phyloP scores from a whole-genome alignment of 2,329 filamentous ascomycete genomes.

The Nannizzia gypsea region DNA sequence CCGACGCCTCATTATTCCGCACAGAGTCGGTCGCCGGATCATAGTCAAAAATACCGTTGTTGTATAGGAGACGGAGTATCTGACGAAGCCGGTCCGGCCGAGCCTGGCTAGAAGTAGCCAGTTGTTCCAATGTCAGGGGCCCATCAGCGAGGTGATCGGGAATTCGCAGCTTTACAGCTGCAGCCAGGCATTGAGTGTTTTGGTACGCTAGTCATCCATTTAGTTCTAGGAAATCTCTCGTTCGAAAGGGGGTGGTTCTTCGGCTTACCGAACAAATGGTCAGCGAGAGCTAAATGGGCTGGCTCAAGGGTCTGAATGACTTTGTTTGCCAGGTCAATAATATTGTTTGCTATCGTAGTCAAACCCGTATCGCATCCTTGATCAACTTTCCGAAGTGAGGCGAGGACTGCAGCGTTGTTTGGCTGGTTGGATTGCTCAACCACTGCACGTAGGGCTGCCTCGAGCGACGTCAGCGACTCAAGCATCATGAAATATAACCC shows the following conservation, averaged over 20 bases:
- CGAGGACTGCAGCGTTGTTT: neutral
- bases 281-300: conserved; percentile 18
- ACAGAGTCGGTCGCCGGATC: conserved; percentile 21
- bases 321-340: neutral
- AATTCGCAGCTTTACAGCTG: conserved; percentile 22
- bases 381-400: neutral
- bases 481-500: neutral
- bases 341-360: neutral
- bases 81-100: conserved; percentile 23
- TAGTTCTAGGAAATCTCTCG: neutral
- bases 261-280: conserved; percentile 19
- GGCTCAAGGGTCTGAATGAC: conserved; percentile 16
- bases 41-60: conserved; percentile 28
- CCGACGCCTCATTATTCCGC: conserved; percentile 27
- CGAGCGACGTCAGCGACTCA: neutral
- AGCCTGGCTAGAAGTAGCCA: conserved; percentile 14
- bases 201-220: neutral
- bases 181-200: conserved; percentile 4
- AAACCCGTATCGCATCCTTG: neutral
- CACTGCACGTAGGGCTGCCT: neutral
- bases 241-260: neutral
- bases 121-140: conserved; percentile 14
- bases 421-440: neutral
- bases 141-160: conserved; percentile 21
- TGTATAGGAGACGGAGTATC: conserved; percentile 23